Evolutionary conservation across 371 early-diverging fungal species (phyloP).

Genomic region (Rhizopus stolonifer): DNA sequence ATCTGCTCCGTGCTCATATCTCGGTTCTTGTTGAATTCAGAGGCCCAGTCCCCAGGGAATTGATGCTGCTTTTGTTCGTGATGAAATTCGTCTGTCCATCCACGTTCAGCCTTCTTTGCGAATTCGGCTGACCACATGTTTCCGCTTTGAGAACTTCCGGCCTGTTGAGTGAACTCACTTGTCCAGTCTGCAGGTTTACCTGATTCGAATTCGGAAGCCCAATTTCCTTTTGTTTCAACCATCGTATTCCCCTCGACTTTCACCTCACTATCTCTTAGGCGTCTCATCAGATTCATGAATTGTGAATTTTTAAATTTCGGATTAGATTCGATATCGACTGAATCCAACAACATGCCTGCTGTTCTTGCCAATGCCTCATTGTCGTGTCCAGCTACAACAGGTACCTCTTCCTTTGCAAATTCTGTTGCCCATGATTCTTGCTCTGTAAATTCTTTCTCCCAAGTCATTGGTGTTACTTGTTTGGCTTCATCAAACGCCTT

Average conservation of each 20-base stretch:
- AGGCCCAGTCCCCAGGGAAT: conserved; percentile 46
- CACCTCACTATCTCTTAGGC: conserved; percentile 84
- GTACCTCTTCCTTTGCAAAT: conserved; percentile 27
- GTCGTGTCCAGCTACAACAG: conserved; percentile 35
- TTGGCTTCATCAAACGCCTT: conserved; percentile 72
- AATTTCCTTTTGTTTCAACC: conserved; percentile 54
- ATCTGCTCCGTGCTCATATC: conserved; percentile 28
- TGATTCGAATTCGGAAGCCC: conserved; percentile 46
- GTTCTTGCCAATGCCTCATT: conserved; percentile 77
- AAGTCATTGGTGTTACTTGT: conserved; percentile 25
- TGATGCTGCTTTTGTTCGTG: conserved; percentile 16
- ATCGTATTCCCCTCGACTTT: conserved; percentile 83
- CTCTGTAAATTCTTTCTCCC: conserved; percentile 57
- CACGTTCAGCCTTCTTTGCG: conserved; percentile 37
- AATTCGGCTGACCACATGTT: conserved; percentile 30
- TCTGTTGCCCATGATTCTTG: conserved; percentile 23
- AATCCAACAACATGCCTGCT: conserved; percentile 80
- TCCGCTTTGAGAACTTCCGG: conserved; percentile 13
- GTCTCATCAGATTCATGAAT: conserved; percentile 88
- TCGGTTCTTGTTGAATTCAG: conserved; percentile 49
- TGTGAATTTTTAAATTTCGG: conserved; percentile 91
- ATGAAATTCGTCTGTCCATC: conserved; percentile 52
- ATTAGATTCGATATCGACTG: conserved; percentile 72
- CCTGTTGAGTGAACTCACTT: conserved; percentile 44
- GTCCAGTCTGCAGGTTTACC: conserved; percentile 51